Base-by-base conservation (phyloP, 441 rosid genomes). In the Pelargonium citronellum region DNA sequence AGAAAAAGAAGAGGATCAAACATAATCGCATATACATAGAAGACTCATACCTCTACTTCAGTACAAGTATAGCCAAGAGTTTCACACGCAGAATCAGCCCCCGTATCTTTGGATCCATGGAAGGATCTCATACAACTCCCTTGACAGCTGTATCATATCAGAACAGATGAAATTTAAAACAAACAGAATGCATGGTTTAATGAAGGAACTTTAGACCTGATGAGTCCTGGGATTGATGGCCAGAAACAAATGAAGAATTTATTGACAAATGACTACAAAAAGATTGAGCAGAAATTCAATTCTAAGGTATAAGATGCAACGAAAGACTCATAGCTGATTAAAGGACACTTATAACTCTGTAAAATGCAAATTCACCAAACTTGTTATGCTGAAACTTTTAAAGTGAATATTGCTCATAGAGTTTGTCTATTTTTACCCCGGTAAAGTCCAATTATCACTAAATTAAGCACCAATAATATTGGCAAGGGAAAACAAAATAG, bases 81-180 rank as follows among this genome's bases (percentile, higher is more conserved):
- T 12, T 66, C 83, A 55, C 99, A 95, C 0, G 6, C 0, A 24
- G 97, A 85, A 8, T 88, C 93, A 72, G 69, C 86, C 51, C 89
- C 94, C 71, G 71, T 89, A 70, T 82, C 81, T 70, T 3, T 37
- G 60, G 89, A 86, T 63, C 91, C 86, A 78, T 95, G 99, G 75
- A 95, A 95, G 74, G 98, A 87, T 78, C 99, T 84, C 89, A 95
- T 53, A 77, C 99, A 95, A 73, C 77, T 87, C 57, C 98, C 99
- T 19, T 95, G 97, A 79, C 99, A 95, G 73, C 98, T 92, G 84
- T 62, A 82, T 67, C 74, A 73, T 60, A 60, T 24, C 64, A 60
- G 19, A 60, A 53, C 49, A 22, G 64, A 60, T 60, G 3, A 20
- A 22, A 37, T 60, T 60, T 17, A 47, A 8, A 57, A 57, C 24